A percentile compares a stretch with the other conserved stretches of the same genome.
These are phyloP conservation scores for Aspergillus fischeri DNA, from an alignment of 2,329 filamentous ascomycete species.

Conservation along the genomic window DNA sequence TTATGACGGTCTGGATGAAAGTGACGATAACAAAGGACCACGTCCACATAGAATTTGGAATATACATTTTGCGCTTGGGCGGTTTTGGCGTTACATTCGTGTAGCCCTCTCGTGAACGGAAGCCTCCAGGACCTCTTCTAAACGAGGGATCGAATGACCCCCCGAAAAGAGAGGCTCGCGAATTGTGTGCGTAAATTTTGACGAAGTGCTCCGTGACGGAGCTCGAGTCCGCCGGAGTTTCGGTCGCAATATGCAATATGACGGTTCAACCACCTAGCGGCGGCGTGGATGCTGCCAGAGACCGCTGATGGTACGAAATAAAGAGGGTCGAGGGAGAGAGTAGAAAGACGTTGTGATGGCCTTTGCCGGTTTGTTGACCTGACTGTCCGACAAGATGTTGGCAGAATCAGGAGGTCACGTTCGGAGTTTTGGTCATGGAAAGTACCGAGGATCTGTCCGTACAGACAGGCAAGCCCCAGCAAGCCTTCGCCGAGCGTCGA, in stretches of 20 bases:
- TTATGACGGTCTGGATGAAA: constrained; percentile 71
- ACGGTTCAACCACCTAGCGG: constrained; percentile 30
- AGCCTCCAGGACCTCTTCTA: constrained; percentile 45
- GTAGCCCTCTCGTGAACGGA: constrained; percentile 51
- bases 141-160: constrained; percentile 51
- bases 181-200: constrained; percentile 56
- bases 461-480: background rate
- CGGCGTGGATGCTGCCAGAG: constrained; percentile 8
- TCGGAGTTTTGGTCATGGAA: background rate
- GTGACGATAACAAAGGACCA: constrained; percentile 76
- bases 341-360: background rate
- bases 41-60: constrained; percentile 81
- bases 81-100: constrained; percentile 33
- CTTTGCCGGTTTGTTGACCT: background rate
- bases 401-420: background rate
- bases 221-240: constrained; percentile 27
- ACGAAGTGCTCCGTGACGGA: constrained; percentile 39
- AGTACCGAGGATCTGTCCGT: background rate
- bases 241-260: constrained; percentile 28
- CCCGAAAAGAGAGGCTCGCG: constrained; percentile 57
- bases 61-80: constrained; percentile 57
- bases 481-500: background rate
- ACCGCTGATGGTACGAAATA: background rate
- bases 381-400: background rate
- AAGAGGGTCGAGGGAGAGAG: background rate